These are phyloP conservation scores for Herpetospermum pedunculosum DNA, from an alignment of 306 rosid genomes.

Conservation along the genomic window DNA sequence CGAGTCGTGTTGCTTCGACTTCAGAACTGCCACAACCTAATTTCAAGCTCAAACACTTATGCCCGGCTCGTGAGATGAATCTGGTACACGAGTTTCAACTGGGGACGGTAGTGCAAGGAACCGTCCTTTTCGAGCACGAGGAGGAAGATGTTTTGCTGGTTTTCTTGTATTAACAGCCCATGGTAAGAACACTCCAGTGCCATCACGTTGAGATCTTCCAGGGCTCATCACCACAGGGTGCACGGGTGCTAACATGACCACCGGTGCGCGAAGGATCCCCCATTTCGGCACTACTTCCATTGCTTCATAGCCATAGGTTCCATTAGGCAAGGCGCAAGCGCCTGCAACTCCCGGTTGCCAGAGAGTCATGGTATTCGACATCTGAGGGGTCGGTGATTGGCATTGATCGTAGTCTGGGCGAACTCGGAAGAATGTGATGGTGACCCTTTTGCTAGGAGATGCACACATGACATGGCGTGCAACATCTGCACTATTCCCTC, in stretches of 20 bases:
- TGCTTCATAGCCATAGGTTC: conserved; percentile 42
- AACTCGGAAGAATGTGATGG: conserved; percentile 73
- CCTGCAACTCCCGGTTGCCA: conserved; percentile 63
- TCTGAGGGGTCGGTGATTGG: conserved; percentile 42
- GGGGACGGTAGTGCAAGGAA: conserved; percentile 54
- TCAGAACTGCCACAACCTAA: neutral
- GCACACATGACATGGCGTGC: conserved; percentile 98
- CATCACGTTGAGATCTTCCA: conserved; percentile 45
- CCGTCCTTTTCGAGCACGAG: conserved; percentile 80
- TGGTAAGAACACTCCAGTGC: conserved; percentile 95
- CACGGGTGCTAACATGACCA: conserved; percentile 69
- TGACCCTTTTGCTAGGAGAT: conserved; percentile 58
- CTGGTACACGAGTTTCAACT: conserved; percentile 34
- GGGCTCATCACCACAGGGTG: conserved; percentile 54
- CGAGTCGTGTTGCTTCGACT: neutral
- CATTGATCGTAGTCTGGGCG: conserved; percentile 53
- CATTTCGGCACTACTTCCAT: conserved; percentile 66
- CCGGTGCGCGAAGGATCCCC: conserved; percentile 65
- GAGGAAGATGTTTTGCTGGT: conserved; percentile 85
- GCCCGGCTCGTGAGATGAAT: conserved; percentile 48
- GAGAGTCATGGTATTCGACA: conserved; percentile 36
- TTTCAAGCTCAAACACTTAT: conserved; percentile 27
- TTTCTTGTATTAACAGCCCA: conserved; percentile 79
- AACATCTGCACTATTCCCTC: conserved; percentile 96
- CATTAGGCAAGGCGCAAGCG: conserved; percentile 49